Evolutionary conservation across 2,329 filamentous ascomycete genomes (phyloP).

Genomic region (Coniochaeta sp.): DNA sequence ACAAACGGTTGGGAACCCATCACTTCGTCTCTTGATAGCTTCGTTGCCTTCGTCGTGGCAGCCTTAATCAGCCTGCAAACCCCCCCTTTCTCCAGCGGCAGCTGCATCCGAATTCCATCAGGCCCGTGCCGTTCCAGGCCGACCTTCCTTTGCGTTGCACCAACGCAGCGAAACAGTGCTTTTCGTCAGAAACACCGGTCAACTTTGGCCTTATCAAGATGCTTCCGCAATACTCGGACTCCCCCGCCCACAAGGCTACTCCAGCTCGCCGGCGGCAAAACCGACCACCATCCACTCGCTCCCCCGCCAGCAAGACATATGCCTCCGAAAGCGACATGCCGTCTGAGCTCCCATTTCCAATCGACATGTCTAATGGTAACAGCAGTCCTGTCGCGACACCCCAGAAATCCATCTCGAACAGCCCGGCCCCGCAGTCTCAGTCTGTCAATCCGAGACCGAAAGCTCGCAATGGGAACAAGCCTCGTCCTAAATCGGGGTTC

Average conservation of each 20-base stretch:
- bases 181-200: too few relatives aligned
- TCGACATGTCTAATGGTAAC: constrained; percentile 16
- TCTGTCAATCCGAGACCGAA: constrained; percentile 24
- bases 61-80: neutral
- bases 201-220: constrained; percentile 16
- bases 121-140: neutral
- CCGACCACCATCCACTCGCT: constrained; percentile 27
- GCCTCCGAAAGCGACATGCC: constrained; percentile 50
- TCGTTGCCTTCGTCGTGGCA: neutral
- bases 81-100: neutral
- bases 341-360: constrained; percentile 25
- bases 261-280: constrained; percentile 33
- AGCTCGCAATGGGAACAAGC: constrained; percentile 22
- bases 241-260: constrained; percentile 23
- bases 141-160: neutral
- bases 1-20: neutral
- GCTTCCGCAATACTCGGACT: constrained; percentile 19
- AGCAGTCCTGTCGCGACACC: constrained; percentile 33
- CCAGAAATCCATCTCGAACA: constrained; percentile 30
- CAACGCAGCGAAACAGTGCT: constrained; percentile 9
- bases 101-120: neutral
- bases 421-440: constrained; percentile 21
- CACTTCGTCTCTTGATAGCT: neutral
- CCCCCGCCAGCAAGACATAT: constrained; percentile 43
- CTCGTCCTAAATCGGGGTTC: constrained; percentile 20